Base-by-base conservation (phyloP, 306 rosid genomes). In the Hylodesmum podocarpum region DNA sequence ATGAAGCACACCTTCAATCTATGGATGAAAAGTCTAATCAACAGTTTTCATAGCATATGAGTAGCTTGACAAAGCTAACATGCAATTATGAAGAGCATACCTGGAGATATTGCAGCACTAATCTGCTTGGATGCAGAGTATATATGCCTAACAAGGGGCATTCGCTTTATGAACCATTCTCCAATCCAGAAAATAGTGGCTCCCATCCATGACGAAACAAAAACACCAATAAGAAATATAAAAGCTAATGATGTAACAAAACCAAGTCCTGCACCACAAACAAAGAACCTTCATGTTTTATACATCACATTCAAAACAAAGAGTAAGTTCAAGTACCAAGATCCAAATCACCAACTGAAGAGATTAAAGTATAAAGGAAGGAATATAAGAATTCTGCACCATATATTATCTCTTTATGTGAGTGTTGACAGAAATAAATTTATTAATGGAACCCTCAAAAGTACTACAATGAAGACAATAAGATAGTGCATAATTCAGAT, bases 111-210 rank as follows among this genome's bases (percentile, higher is more conserved):
- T 16, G 98, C 97, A 41, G 97, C 81, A 81, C 97, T 94, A 47
- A 94, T 91, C 82, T 94, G 97, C 84, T 94, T 91, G 81, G 98
- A 94, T 27, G 97, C 98, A 4, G 98, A 88, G 80, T 94, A 94
- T 39, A 91, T 80, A 76, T 94, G 96, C 86, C 87, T 88, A 68
- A 94, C 93, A 58, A 75, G 87, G 78, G 98, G 98, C 98, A 94
- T 91, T 82, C 77, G 85, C 91, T 89, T 90, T 77, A 91, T 94
- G 64, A 94, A 77, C 96, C 97, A 94, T 84, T 91, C 97, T 80
- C 98, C 98, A 67, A 91, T 72, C 82, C 90, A 89, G 85, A 91
- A 86, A 72, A 94, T 85, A 49, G 97, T 84, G 69, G 93, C 92
- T 57, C 98, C 97, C 90, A 89, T 85, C 98, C 96, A 94, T 25